Evolutionary conservation across 2,329 filamentous ascomycete species (phyloP).

Genomic region (Fusarium haematococcum): DNA sequence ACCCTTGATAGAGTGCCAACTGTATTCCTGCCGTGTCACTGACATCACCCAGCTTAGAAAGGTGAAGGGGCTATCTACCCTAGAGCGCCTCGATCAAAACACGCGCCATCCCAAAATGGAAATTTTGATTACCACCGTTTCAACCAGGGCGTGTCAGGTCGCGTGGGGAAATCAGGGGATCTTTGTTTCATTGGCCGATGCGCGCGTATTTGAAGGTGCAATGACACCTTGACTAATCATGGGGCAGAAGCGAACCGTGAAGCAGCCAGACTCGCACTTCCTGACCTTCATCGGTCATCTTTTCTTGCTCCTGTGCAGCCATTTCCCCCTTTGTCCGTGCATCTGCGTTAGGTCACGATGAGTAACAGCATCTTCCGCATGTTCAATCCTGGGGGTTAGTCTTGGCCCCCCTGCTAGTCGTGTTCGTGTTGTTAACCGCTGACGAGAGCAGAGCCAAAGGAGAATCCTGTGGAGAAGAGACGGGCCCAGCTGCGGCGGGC

Average conservation of each 20-base stretch:
- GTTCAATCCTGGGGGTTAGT: not conserved
- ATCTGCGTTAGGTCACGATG: not conserved
- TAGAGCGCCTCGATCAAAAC: not conserved
- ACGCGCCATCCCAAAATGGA: not conserved
- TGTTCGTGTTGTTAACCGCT: not conserved
- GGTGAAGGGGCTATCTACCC: not conserved
- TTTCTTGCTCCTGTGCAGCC: not conserved
- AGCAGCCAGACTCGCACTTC: not conserved
- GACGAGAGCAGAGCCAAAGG: not conserved
- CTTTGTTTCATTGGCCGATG: not conserved
- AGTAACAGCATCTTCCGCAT: conserved; percentile 2
- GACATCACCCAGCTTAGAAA: not conserved
- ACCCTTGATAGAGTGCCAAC: not conserved
- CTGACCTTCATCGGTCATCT: not conserved
- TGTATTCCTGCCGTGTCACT: not conserved
- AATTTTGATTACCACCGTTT: not conserved
- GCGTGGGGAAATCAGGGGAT: not conserved
- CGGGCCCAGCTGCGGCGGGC: not conserved
- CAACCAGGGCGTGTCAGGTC: not conserved
- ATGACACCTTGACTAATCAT: not conserved
- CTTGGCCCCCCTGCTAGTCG: not conserved
- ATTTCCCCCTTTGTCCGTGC: not conserved
- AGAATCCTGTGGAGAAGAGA: not conserved
- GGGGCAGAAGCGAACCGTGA: not conserved
- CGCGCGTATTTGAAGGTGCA: not conserved